Evolutionary conservation across 306 rosid species (phyloP).

Genomic region (peach (Prunus persica)): DNA sequence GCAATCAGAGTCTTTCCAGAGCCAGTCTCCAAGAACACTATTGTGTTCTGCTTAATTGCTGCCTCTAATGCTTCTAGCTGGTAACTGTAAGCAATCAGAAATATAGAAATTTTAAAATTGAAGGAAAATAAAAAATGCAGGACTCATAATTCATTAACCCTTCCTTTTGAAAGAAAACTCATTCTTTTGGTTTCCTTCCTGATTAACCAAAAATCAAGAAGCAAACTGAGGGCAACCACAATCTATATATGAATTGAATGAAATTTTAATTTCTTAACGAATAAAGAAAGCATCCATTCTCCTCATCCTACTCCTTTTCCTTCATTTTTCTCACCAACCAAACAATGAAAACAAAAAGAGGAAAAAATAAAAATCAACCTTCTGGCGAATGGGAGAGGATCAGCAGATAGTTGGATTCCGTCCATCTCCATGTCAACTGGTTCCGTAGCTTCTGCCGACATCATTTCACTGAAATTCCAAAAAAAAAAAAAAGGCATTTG

Average conservation of each 20-base stretch:
- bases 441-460: constrained; percentile 4
- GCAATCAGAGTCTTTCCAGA: constrained; percentile 91
- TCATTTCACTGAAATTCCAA: not conserved
- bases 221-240: not conserved
- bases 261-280: not conserved
- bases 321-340: not conserved
- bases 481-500: no score
- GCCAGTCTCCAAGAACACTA: constrained; percentile 83
- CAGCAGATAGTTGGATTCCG: constrained; percentile 13
- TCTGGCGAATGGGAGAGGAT: constrained; percentile 70
- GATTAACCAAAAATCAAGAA: not conserved
- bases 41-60: constrained; percentile 57
- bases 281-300: no score
- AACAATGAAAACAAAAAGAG: not conserved
- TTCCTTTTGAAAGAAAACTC: not conserved
- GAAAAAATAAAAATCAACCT: constrained; percentile 26
- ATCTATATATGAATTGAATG: not conserved
- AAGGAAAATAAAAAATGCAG: not conserved
- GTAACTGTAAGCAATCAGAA: constrained; percentile 46
- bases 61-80: constrained; percentile 74
- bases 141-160: not conserved
- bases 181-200: not conserved
- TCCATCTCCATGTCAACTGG: constrained; percentile 33
- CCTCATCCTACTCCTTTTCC: no score
- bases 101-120: not conserved